A percentile compares a stretch with the other conserved stretches of the same genome.
Evolutionary conservation across 352 stramenopile genomes (phyloP).

Genomic region (Pythium phragmiticola): DNA sequence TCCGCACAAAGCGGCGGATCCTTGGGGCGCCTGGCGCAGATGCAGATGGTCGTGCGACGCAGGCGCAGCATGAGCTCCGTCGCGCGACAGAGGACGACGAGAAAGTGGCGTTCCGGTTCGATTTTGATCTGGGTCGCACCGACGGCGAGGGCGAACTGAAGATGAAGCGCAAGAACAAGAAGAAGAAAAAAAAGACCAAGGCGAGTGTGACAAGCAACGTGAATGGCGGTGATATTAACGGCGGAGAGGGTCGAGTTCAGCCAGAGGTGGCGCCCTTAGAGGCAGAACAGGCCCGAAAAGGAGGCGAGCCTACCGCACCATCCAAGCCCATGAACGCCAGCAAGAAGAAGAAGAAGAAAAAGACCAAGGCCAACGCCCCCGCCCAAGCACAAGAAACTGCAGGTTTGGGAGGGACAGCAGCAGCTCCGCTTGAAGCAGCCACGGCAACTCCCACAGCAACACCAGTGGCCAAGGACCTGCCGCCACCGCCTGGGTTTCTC

Average conservation of each 20-base stretch:
- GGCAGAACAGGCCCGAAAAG: neutral
- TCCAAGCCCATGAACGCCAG: neutral
- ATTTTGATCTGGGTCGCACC: constrained; percentile 35
- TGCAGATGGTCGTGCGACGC: constrained; percentile 27
- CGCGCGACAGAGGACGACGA: constrained; percentile 21
- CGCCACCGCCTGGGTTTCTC: constrained; percentile 40
- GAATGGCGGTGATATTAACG: neutral
- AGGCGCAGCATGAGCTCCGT: constrained; percentile 34
- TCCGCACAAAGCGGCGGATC: constrained; percentile 47
- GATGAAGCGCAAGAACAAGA: constrained; percentile 24
- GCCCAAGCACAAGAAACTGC: neutral
- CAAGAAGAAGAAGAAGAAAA: constrained; percentile 15
- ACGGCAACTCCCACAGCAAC: neutral
- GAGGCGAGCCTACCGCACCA: neutral
- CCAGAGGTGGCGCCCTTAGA: neutral
- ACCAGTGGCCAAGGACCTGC: neutral
- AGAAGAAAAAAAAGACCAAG: constrained; percentile 16
- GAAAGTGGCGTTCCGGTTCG: constrained; percentile 51
- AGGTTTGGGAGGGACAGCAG: neutral
- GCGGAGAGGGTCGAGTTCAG: neutral
- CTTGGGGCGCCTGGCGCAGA: constrained; percentile 7
- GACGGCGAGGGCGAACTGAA: constrained; percentile 26
- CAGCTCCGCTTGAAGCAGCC: neutral
- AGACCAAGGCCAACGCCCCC: neutral
- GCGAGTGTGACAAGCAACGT: neutral